These are phyloP conservation scores for Pseudopyricularia javanii DNA, from an alignment of 2,329 filamentous ascomycete genomes.

Conservation along the genomic window DNA sequence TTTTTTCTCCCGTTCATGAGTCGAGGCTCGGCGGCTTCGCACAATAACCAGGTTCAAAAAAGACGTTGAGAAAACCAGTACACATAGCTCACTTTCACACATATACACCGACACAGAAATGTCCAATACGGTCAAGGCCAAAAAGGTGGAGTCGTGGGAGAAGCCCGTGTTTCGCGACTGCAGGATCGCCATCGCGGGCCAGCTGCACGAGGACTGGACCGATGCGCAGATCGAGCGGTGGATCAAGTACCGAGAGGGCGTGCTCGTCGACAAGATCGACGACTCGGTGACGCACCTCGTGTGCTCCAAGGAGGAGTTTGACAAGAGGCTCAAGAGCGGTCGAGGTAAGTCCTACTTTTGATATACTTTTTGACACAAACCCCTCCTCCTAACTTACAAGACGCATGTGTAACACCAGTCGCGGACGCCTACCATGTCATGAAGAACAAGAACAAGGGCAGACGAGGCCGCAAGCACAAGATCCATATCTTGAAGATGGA, in stretches of 20 bases:
- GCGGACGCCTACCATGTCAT: not conserved
- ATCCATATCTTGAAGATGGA: slow-evolving; percentile 19
- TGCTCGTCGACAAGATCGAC: slow-evolving; percentile 36
- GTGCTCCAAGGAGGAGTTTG: slow-evolving; percentile 45
- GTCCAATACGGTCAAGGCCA: not conserved
- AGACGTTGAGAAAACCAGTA: no score
- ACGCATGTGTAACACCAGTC: slow-evolving; percentile 8
- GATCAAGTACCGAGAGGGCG: slow-evolving; percentile 51
- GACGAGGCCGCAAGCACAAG: slow-evolving; percentile 4
- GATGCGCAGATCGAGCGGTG: slow-evolving; percentile 51
- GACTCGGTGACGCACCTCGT: slow-evolving; percentile 61
- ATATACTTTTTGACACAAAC: not conserved
- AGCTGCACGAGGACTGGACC: slow-evolving; percentile 33
- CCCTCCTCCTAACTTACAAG: no score
- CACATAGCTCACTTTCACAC: no score
- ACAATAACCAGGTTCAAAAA: no score
- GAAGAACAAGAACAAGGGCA: not conserved
- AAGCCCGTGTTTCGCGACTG: slow-evolving; percentile 8
- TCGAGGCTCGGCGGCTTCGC: no score
- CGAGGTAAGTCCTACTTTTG: slow-evolving; percentile 16
- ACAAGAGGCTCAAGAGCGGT: slow-evolving; percentile 26
- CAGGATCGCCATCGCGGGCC: slow-evolving; percentile 41
- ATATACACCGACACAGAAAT: no score
- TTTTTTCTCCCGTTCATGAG: no score
- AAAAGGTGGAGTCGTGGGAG: slow-evolving; percentile 4